phyloP scores from a whole-genome alignment of 2,329 filamentous ascomycete genomes.

The Sclerotinia spermophila region DNA sequence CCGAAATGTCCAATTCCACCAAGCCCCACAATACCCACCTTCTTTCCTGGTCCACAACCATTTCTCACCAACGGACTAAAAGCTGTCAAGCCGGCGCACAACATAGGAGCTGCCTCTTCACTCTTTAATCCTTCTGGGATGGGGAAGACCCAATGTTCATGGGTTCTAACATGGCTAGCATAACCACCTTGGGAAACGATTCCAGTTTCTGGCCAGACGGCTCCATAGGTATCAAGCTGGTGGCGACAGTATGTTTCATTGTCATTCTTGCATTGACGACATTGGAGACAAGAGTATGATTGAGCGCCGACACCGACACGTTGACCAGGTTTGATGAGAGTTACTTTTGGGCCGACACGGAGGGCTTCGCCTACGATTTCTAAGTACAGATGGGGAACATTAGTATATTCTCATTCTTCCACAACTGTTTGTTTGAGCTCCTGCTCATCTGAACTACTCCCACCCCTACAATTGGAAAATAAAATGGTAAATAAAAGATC shows the following conservation, averaged over 20 bases:
- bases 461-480: background rate
- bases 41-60: constrained; percentile 72
- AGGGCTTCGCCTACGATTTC: constrained; percentile 69
- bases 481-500: background rate
- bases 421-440: background rate
- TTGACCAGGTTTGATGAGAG: constrained; percentile 50
- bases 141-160: constrained; percentile 69
- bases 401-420: background rate
- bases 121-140: constrained; percentile 69
- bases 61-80: constrained; percentile 76
- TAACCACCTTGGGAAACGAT: constrained; percentile 63
- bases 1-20: constrained; percentile 71
- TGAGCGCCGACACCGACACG: constrained; percentile 55
- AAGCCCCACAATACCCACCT: constrained; percentile 71
- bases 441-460: background rate
- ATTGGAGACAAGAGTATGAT: constrained; percentile 51
- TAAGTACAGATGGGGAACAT: constrained; percentile 10
- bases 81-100: constrained; percentile 79
- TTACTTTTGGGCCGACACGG: constrained; percentile 63
- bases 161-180: constrained; percentile 64
- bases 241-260: constrained; percentile 55
- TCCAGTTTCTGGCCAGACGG: constrained; percentile 53
- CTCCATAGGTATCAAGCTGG: constrained; percentile 49
- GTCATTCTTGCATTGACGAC: constrained; percentile 51
- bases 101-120: constrained; percentile 68